Base-by-base conservation (phyloP, 331 rosid genomes). In the Arachis monticola region DNA sequence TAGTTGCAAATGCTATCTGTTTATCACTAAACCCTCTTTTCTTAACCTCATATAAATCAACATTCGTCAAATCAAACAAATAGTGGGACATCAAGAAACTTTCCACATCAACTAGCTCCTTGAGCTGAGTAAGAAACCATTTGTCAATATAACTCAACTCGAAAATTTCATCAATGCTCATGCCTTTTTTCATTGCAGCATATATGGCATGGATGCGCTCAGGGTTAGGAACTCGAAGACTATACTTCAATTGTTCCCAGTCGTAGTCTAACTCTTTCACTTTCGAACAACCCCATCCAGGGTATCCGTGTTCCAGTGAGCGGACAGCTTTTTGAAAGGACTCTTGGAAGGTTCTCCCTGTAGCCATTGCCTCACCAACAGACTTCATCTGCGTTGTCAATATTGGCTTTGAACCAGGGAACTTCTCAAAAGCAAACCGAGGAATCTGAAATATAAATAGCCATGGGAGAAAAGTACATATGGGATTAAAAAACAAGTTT, bases 321-420 rank as follows among this genome's bases (percentile, higher is more conserved):
- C 98, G 89, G 38, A 92, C 92, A 31, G 97, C 99, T 70, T 95
- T 95, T 79, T 92, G 99, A 78, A 95, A 92, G 14, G 97, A 92
- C 87, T 95, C 98, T 80, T 92, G 99, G 88, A 95, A 95, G 42
- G 94, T 92, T 53, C 96, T 82, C 50, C 99, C 98, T 5, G 92
- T 79, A 10, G 99, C 98, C 98, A 92, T 95, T 2, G 99, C 80
- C 85, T 92, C 97, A 7, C 99, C 99, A 40, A 95, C 99, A 12
- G 98, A 95, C 80, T 95, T 95, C 99, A 95, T 95, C 69, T 95
- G 99, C 2, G 99, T 95, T 0, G 99, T 95, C 81, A 95, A 76
- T 66, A 90, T 81, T 46, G 99, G 99, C 87, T 89, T 89, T 57
- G 99, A 95, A 55, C 99, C 99, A 13, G 99, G 99, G 76, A 95